Evolutionary conservation across 768 basidiomycete genomes (phyloP).

Genomic region (Asterophora parasitica): DNA sequence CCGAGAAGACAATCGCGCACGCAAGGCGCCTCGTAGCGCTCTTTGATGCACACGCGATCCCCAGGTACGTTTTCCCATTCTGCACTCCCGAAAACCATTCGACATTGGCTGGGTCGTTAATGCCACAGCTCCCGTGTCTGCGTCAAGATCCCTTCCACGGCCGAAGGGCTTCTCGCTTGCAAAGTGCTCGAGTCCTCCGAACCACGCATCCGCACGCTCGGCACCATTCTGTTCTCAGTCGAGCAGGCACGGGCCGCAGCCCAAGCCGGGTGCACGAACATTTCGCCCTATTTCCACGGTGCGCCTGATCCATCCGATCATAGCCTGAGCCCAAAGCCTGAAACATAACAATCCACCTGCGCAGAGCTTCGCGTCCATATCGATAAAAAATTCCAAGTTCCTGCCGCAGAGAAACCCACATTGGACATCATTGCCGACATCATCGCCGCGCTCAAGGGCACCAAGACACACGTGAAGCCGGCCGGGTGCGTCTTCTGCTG

Average conservation of each 20-base stretch:
- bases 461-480: slow-evolving; percentile 44
- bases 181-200: slow-evolving; percentile 31
- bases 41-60: slow-evolving; percentile 40
- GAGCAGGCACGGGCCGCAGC: slow-evolving; percentile 52
- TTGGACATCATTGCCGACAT: slow-evolving; percentile 34
- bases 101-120: background rate
- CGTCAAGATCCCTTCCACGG: slow-evolving; percentile 57
- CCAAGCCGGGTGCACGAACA: slow-evolving; percentile 47
- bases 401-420: slow-evolving; percentile 39
- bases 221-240: slow-evolving; percentile 49
- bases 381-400: slow-evolving; percentile 35
- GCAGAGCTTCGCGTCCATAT: slow-evolving; percentile 46
- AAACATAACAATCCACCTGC: background rate
- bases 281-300: slow-evolving; percentile 58
- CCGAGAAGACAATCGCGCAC: slow-evolving; percentile 36
- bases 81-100: background rate
- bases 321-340: background rate
- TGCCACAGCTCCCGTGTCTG: slow-evolving; percentile 40
- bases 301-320: background rate
- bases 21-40: slow-evolving; percentile 35
- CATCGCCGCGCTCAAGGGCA: slow-evolving; percentile 32
- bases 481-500: slow-evolving; percentile 32
- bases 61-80: slow-evolving; percentile 22
- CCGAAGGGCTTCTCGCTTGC: slow-evolving; percentile 48
- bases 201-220: slow-evolving; percentile 53